A percentile compares a stretch with the other conserved stretches of the same genome.
Conservation (phyloP, 495 filamentous ascomycete species). For the Pseudotulostoma volvatum region DNA sequence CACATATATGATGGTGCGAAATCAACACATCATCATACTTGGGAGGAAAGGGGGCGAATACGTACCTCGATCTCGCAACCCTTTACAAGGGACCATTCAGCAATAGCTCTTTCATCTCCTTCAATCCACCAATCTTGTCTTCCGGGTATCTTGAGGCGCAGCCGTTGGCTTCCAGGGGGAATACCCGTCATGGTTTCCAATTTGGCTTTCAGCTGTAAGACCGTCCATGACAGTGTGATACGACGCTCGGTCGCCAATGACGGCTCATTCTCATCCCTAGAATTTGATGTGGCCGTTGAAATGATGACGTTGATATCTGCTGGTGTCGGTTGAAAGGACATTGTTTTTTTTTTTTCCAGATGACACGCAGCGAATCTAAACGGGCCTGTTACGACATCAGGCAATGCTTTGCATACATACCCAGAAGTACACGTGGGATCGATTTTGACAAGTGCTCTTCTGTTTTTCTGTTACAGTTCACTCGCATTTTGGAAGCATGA, state of each 20-base stretch:
- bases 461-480: too few relatives aligned
- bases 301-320: conserved; percentile 75
- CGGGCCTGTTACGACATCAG: too few relatives aligned
- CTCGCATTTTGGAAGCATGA: too few relatives aligned
- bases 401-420: too few relatives aligned
- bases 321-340: conserved; percentile 40
- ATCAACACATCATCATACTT: too few relatives aligned
- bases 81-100: conserved; percentile 24
- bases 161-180: conserved; percentile 59
- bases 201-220: conserved; percentile 70
- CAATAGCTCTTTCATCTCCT: conserved; percentile 17
- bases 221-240: conserved; percentile 83
- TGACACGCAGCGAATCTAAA: too few relatives aligned
- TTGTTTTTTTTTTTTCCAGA: conserved; percentile 6
- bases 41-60: too few relatives aligned
- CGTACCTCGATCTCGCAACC: conserved; percentile 30
- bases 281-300: conserved; percentile 50
- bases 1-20: too few relatives aligned
- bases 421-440: too few relatives aligned
- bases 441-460: too few relatives aligned
- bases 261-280: conserved; percentile 52
- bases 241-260: conserved; percentile 70
- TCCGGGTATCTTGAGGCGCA: conserved; percentile 31
- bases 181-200: conserved; percentile 90
- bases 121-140: conserved; percentile 25